Evolutionary conservation across 1,139 yeast genomes (phyloP).

Genomic region (Taiozyma sp.): DNA sequence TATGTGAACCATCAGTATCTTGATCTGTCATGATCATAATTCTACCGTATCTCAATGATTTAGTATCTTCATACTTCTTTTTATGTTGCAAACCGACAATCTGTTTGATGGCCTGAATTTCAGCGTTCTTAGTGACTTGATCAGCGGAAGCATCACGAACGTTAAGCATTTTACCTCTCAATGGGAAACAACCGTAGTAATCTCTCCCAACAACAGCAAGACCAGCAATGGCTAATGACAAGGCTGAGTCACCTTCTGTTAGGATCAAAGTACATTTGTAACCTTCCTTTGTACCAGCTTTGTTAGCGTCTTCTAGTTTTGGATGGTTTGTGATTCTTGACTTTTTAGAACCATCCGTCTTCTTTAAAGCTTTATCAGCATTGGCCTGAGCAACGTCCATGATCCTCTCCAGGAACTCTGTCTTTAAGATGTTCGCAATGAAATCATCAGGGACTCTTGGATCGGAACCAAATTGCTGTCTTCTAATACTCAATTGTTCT

Average conservation of each 20-base stretch:
- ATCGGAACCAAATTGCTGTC: slow-evolving; percentile 83
- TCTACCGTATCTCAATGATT: slow-evolving; percentile 86
- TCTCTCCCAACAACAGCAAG: slow-evolving; percentile 94
- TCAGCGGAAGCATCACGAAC: slow-evolving; percentile 96
- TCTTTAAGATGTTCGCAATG: slow-evolving; percentile 63
- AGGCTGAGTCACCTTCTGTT: slow-evolving; percentile 98
- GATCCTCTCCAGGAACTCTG: slow-evolving; percentile 79
- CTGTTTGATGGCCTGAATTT: slow-evolving; percentile 91
- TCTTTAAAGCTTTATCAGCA: slow-evolving; percentile 82
- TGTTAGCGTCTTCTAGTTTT: slow-evolving; percentile 92
- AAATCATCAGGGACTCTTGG: slow-evolving; percentile 73
- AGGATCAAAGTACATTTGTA: slow-evolving; percentile 86
- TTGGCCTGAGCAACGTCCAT: slow-evolving; percentile 79
- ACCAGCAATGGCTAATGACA: slow-evolving; percentile 90
- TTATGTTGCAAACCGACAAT: slow-evolving; percentile 95
- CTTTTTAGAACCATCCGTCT: slow-evolving; percentile 85
- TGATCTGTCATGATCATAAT: slow-evolving; percentile 99
- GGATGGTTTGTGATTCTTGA: slow-evolving; percentile 85
- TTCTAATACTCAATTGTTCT: slow-evolving; percentile 89
- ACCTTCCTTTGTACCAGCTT: slow-evolving; percentile 93
- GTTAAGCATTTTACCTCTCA: slow-evolving; percentile 90
- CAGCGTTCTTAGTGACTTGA: slow-evolving; percentile 87
- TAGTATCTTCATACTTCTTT: slow-evolving; percentile 69
- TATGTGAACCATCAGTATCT: slow-evolving; percentile 99
- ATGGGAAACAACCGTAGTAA: slow-evolving; percentile 91